Base-by-base conservation (phyloP, 2,329 filamentous ascomycete genomes). In the Colletotrichum spinosum region DNA sequence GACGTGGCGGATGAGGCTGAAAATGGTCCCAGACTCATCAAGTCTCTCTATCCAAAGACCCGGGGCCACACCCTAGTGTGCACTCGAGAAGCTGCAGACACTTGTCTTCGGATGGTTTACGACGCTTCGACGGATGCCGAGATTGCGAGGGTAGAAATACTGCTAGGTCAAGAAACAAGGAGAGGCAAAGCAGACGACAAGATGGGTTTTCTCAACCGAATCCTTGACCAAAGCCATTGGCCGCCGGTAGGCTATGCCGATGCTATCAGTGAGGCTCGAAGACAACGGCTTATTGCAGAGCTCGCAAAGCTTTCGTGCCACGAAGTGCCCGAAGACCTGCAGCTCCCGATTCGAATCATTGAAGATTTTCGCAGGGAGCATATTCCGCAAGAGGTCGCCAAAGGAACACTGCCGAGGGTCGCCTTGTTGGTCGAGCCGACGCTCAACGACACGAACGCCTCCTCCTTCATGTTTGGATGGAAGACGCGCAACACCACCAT, bases 391-490 rank as follows among this genome's bases (percentile, higher is more conserved):
- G 65, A 69, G 1, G 74, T 73, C 0, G 25, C 35, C 37, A 65
- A 62, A 12, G 62, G 62, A 4, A 44, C 35, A 0, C 69, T 80
- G 12, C 79, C 79, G 1, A 65, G 34, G 1, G 62, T 65, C 2
- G 58, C 38, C 5, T 73, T 78, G 4, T 76, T 75, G 1, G 70
- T 76, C 6, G 75, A 76, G 10, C 62, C 58, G 6, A 70, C 68
- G 3, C 76, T 80, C 53, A 76, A 74, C 64, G 74, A 73, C 61
- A 73, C 76, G 15, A 79, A 79, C 65, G 70, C 78, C 12, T 78
- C 76, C 35, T 77, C 78, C 13, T 79, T 78, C 67, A 70, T 80
- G 72, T 75, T 78, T 12, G 78, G 78, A 1, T 80, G 79, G 79
- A 73, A 72, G 13, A 71, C 69, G 2, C 72, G 72, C 8, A 35